Evolutionary conservation across 164 flowering plant species (phyloP).

Genomic region (Aristolochia fimbriata): DNA sequence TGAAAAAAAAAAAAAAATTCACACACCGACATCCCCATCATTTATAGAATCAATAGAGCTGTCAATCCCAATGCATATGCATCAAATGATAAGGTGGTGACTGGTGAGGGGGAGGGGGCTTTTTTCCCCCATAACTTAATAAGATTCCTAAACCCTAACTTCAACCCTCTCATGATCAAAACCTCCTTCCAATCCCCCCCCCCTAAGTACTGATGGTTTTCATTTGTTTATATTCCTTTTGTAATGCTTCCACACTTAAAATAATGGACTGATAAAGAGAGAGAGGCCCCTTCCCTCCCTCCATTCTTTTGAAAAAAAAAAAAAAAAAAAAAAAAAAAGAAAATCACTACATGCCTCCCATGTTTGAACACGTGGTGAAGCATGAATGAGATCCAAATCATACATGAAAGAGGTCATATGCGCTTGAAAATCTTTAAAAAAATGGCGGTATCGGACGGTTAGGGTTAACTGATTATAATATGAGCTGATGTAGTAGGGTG

Average conservation of each 20-base stretch:
- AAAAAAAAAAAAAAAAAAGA: too few species aligned
- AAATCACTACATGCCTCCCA: too few species aligned
- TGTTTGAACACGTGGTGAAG: too few species aligned
- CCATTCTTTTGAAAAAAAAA: background rate
- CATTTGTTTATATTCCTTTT: slow-evolving; percentile 6
- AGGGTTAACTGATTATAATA: background rate
- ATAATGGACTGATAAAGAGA: background rate
- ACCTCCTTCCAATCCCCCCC: background rate
- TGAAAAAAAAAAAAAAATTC: background rate
- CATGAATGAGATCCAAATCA: too few species aligned
- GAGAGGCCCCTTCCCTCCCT: background rate
- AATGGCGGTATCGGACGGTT: too few species aligned
- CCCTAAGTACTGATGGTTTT: background rate
- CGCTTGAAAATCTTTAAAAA: too few species aligned
- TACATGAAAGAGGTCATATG: too few species aligned
- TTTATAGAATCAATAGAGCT: slow-evolving; percentile 11
- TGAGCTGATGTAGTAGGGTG: background rate
- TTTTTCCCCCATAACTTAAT: background rate
- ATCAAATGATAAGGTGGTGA: slow-evolving; percentile 8
- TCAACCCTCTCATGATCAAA: background rate
- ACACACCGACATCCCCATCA: slow-evolving; percentile 12
- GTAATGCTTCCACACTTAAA: background rate
- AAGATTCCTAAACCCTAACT: background rate
- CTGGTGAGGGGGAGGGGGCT: too few species aligned
- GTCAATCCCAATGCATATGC: slow-evolving; percentile 7